Base-by-base conservation (phyloP, 2,329 filamentous ascomycete species). In the Aspergillus awamori region DNA sequence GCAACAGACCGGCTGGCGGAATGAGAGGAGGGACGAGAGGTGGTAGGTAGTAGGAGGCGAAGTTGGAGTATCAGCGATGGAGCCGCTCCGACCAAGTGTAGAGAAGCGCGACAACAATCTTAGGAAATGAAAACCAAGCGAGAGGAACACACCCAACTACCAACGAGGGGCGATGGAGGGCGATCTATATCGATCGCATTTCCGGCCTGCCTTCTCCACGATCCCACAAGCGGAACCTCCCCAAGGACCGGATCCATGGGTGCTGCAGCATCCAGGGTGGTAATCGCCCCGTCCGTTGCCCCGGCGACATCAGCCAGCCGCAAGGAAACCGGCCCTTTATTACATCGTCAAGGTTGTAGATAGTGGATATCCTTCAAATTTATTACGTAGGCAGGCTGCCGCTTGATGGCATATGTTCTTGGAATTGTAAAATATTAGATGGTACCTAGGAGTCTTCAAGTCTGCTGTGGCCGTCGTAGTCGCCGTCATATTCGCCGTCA, bases 281-380 rank as follows among this genome's bases (percentile, higher is more conserved):
- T 39, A 47, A 47, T 47, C 41, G 57, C 49, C 57, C 62, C 51
- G 33, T 54, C 58, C 43, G 63, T 65, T 65, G 63, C 61, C 63
- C 56, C 10, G 59, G 61, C 43, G 59, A 65, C 57, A 30, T 26
- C 26, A 10, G 30, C 22, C 39, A 24, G 53, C 39, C 53, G 53
- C 53, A 56, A 56, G 53, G 53, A 56, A 56, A 56, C 43, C 20
- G 39, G 22, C 17, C 20, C 30, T 43, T 47, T 47, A 47, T 47
- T 47, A n/a, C 22, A 20, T 33, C 26, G 17, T 33, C 20, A 7
- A 30, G 8, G n/a, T 33, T 45, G 11, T 15, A 20, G 20, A 20
- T 20, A 7, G 33, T 55, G 38, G n/a, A 28, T 30, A 33, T 30
- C 11, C 7, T 45, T 45, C 33, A 36, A 13, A 5, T 7, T 30